phyloP scores from a whole-genome alignment of 106 monocot species.

The Triglochin maritima region DNA sequence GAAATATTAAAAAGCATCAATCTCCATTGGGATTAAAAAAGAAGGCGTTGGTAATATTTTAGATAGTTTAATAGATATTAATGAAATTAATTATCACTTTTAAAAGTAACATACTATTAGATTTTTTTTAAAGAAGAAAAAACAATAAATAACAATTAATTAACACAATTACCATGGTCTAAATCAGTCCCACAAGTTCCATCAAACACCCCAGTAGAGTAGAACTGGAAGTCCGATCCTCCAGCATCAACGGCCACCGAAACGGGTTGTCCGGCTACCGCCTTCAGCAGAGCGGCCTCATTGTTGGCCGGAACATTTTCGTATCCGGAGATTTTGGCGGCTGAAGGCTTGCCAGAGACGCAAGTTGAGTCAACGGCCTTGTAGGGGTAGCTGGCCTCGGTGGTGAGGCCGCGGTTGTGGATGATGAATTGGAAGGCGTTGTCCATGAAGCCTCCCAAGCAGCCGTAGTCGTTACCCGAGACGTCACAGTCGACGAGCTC shows the following conservation, averaged over 20 bases:
- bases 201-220: not conserved
- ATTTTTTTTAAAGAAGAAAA: no score
- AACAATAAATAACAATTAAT: no score
- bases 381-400: slow-evolving; percentile 5
- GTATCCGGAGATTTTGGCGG: not conserved
- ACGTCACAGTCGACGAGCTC: slow-evolving; percentile 7
- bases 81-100: no score
- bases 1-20: no score
- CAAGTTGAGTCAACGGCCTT: no score
- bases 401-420: not conserved
- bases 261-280: not conserved
- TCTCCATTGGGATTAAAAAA: no score
- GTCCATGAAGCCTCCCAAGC: slow-evolving; percentile 2
- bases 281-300: not conserved
- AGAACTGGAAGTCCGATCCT: slow-evolving; percentile 1
- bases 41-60: no score
- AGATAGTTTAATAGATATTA: no score
- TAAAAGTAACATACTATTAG: no score
- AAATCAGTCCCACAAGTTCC: not conserved
- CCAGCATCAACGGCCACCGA: slow-evolving; percentile 5
- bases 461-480: not conserved
- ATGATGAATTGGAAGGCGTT: slow-evolving; percentile 3
- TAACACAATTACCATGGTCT: not conserved
- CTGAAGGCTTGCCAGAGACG: no score
- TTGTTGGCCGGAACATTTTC: not conserved